Base-by-base conservation (phyloP, 805 yeast species). In the Saccharomyces jurei region DNA sequence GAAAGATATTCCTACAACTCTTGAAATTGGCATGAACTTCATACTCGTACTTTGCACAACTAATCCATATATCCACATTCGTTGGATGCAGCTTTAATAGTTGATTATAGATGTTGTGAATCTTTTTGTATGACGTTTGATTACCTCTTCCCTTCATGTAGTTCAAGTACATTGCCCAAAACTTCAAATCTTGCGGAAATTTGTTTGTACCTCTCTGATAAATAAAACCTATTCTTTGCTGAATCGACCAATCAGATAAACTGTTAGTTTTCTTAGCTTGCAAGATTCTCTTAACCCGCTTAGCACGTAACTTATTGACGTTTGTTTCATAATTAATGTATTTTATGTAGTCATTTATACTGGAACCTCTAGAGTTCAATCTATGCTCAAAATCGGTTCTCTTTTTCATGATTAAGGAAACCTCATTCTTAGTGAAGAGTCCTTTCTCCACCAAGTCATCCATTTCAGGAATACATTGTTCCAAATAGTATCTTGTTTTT, bases 341-440 rank as follows among this genome's bases (percentile, higher is more conserved):
- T 61, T 80, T 80, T 54, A 88, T 67, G 65, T 83, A 95, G 69
- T 92, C 98, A 52, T 80, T 73, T 1, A 89, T 80, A 58, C 80
- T 83, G 11, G 91, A 81, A 1, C 94, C 96, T 70, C 98, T 79
- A 47, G 96, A 88, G 48, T 81, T 80, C 52, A 94, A 81, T 54
- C 96, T 74, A 69, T 94, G 96, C 71, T 94, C 99, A 63, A 90
- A 94, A 71, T 91, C 97, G 0, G 97, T 92, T 73, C 99, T 81
- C 66, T 90, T 81, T 72, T 94, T 84, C 89, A 92, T 89, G 52
- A 94, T 86, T 75, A 80, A 78, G 46, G 85, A 83, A 60, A 90
- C 82, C 71, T 94, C 99, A 61, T 80, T 81, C 62, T 87, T 87
- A 46, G 83, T 85, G 69, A 94, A 94, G 4, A 94, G 76, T 2